These are phyloP conservation scores for Nemania diffusa DNA, from an alignment of 2,329 filamentous ascomycete genomes.

Conservation along the genomic window DNA sequence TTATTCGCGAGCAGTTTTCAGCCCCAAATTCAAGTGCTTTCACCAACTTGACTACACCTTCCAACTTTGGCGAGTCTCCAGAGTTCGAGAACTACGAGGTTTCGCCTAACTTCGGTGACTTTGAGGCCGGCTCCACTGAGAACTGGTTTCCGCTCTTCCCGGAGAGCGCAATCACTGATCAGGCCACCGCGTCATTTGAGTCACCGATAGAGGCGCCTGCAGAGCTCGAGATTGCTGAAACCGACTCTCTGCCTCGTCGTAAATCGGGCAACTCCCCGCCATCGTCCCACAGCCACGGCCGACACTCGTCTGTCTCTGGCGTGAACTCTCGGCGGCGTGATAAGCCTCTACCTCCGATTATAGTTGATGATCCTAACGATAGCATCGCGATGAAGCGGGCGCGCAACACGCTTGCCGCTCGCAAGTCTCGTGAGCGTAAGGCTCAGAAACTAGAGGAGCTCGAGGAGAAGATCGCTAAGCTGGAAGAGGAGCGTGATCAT, in stretches of 20 bases:
- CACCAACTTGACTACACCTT: constrained; percentile 87
- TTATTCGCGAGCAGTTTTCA: constrained; percentile 76
- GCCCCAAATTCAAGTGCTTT: constrained; percentile 84
- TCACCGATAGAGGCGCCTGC: constrained; percentile 59
- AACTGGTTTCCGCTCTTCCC: constrained; percentile 82
- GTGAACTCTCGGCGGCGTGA: constrained; percentile 79
- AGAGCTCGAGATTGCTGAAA: constrained; percentile 60
- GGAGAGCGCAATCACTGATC: constrained; percentile 45
- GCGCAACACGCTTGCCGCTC: constrained; percentile 90
- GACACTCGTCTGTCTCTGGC: constrained; percentile 76
- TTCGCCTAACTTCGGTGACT: constrained; percentile 77
- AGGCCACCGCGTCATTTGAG: constrained; percentile 48
- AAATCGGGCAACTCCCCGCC: constrained; percentile 62
- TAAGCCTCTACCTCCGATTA: constrained; percentile 82
- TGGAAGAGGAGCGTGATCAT: constrained; percentile 73
- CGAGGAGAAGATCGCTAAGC: constrained; percentile 76
- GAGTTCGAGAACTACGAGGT: constrained; percentile 79
- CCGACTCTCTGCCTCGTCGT: constrained; percentile 56
- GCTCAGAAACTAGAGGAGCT: constrained; percentile 78
- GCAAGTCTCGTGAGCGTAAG: constrained; percentile 91
- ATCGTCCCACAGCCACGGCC: constrained; percentile 55
- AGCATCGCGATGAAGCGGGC: constrained; percentile 89
- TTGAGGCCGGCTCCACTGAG: constrained; percentile 65
- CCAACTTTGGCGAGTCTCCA: constrained; percentile 80
- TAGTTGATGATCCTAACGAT: constrained; percentile 78